Base-by-base conservation (phyloP, 1,284 basidiomycete genomes). In the Puccinia coronata region DNA sequence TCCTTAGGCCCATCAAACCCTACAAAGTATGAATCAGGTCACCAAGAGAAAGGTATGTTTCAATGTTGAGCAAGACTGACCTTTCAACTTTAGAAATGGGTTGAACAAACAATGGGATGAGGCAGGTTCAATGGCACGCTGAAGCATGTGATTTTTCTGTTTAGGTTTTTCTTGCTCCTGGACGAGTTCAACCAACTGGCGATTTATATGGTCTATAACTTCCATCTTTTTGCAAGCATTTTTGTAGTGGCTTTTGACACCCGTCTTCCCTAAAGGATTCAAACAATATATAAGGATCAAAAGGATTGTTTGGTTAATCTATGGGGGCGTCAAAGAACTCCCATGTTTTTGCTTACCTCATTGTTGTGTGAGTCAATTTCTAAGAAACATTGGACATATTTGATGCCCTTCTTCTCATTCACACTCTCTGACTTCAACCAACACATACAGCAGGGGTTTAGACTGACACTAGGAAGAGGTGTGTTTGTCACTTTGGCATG, bases 1-100 rank as follows among this genome's bases (percentile, higher is more conserved):
- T 85, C 83, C 51, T 53, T 16, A 57, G 82, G 87, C 88, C 81
- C 88, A 89, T 84, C 88, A 89, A 82, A 89, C 87, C 0, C 85
- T 89, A 57, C 34, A 2, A 23, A 65, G 84, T 81, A 85, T 83
- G 86, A 86, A 81, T 85, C 84, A 81, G n/a, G n/a, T n/a, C n/a
- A 86, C 87, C 86, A 5, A 39, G 20, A 39, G 4, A 11, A 4
- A 5, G 25, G 61, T n/a, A 65, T 65, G 34, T 65, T 6, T 36
- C 18, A 28, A 18, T 36, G 9, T 65, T 4, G 61, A 5, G 39
- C 31, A 65, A 39, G 18, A 6, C 61, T 20, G 2, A 65, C 61
- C 61, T 65, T 65, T 65, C 28, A 65, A 18, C 20, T 65, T 36
- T 3, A 67, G 31, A 67, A 67, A 67, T 12, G 65, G 39, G 25